phyloP scores from a whole-genome alignment of 2,329 filamentous ascomycete species.

The Penicillium sp. region DNA sequence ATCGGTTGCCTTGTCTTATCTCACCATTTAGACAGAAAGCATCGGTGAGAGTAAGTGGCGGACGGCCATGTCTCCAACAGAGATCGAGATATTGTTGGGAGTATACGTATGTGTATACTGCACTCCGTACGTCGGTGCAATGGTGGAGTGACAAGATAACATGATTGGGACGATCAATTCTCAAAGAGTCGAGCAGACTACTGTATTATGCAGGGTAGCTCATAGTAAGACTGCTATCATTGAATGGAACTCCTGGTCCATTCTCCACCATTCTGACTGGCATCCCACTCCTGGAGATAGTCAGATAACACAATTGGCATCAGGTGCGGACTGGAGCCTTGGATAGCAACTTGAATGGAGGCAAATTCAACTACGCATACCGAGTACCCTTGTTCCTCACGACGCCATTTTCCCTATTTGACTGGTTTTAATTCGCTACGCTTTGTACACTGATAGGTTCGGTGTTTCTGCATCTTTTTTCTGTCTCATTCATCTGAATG shows the following conservation, averaged over 20 bases:
- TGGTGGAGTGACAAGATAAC: not conserved
- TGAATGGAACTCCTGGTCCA: not conserved
- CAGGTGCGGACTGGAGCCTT: not conserved
- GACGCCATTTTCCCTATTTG: not conserved
- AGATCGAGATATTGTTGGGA: not conserved
- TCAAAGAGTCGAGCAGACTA: not conserved
- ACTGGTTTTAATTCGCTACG: not conserved
- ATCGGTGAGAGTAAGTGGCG: not conserved
- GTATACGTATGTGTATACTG: not conserved
- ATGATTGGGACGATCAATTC: not conserved
- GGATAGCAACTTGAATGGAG: not conserved
- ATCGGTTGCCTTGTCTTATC: not conserved
- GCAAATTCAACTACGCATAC: not conserved
- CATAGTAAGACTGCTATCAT: not conserved
- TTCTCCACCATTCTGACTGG: not conserved
- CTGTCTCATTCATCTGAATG: no score
- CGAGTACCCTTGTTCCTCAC: not conserved
- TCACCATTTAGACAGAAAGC: not conserved
- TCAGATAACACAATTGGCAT: not conserved
- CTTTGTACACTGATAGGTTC: no score
- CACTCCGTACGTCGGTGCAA: not conserved
- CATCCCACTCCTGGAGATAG: not conserved
- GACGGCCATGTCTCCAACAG: not conserved
- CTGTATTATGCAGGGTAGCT: not conserved
- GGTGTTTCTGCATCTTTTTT: no score